Conservation (phyloP, 345 rosid species). For the thale cress (Arabidopsis thaliana) region TAIR10.1 NC_003070.9:7840501-7841000, state of each 20-base stretch:
- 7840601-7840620: slow-evolving; percentile 32
- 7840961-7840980: background rate
- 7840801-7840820: slow-evolving; percentile 16
- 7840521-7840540: slow-evolving; percentile 82
- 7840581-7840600: slow-evolving; percentile 56
- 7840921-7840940: background rate
- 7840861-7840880: background rate
- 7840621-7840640: slow-evolving; percentile 24
- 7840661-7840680: slow-evolving; percentile 40
- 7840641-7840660: slow-evolving; percentile 33
- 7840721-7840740: slow-evolving; percentile 35
- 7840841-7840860: too few species aligned
- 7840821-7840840: background rate
- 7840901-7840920: slow-evolving; percentile 1
- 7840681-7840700: slow-evolving; percentile 28
- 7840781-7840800: slow-evolving; percentile 5
- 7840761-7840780: slow-evolving; percentile 17
- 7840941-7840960: too few species aligned
- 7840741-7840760: slow-evolving; percentile 35
- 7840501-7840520: slow-evolving; percentile 80
- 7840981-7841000: background rate
- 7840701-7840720: slow-evolving; percentile 34
- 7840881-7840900: background rate
- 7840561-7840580: slow-evolving; percentile 79
- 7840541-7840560: slow-evolving; percentile 93